These are phyloP conservation scores for Rhizopogon vesiculosus DNA, from an alignment of 768 basidiomycete genomes.

Conservation along the genomic window DNA sequence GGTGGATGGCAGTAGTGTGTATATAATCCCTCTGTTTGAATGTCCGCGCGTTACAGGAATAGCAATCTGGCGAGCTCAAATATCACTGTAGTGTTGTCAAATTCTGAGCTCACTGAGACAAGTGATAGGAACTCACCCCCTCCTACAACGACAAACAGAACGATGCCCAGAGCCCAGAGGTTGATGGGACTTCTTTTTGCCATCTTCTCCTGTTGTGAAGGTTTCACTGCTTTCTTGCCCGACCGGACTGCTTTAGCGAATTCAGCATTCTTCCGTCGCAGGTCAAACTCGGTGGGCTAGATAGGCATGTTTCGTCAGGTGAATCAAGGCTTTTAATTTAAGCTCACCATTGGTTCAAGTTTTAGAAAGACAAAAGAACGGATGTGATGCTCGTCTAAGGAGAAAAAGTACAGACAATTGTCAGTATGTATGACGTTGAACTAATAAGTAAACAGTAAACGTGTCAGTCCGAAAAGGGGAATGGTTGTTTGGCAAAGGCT, in stretches of 20 bases:
- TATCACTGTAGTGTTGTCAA: slow-evolving; percentile 42
- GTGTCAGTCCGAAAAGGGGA: slow-evolving; percentile 10
- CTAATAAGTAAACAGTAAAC: slow-evolving; percentile 9
- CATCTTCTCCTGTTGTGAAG: slow-evolving; percentile 66
- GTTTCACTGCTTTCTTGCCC: slow-evolving; percentile 73
- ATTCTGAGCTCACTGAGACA: background rate
- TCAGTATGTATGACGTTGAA: background rate
- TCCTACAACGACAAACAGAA: slow-evolving; percentile 75
- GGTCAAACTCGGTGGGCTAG: slow-evolving; percentile 79
- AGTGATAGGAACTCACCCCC: slow-evolving; percentile 55
- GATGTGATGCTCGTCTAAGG: slow-evolving; percentile 10
- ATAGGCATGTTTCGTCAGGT: background rate
- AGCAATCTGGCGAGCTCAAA: slow-evolving; percentile 68
- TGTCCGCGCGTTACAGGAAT: slow-evolving; percentile 46
- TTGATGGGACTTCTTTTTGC: slow-evolving; percentile 73
- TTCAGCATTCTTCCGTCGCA: slow-evolving; percentile 75
- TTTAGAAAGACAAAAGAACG: slow-evolving; percentile 21
- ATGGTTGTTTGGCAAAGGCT: slow-evolving; percentile 21
- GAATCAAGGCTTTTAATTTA: background rate
- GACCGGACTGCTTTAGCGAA: slow-evolving; percentile 69
- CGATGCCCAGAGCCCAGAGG: slow-evolving; percentile 66
- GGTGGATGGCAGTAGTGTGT: background rate
- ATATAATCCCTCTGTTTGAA: background rate
- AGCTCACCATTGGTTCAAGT: slow-evolving; percentile 27
- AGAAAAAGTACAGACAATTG: slow-evolving; percentile 1